Evolutionary conservation across 1,139 yeast genomes (phyloP), one percentile per base, ranked within the genome.

Genomic region (Scheffersomyces lignicola): DNA sequence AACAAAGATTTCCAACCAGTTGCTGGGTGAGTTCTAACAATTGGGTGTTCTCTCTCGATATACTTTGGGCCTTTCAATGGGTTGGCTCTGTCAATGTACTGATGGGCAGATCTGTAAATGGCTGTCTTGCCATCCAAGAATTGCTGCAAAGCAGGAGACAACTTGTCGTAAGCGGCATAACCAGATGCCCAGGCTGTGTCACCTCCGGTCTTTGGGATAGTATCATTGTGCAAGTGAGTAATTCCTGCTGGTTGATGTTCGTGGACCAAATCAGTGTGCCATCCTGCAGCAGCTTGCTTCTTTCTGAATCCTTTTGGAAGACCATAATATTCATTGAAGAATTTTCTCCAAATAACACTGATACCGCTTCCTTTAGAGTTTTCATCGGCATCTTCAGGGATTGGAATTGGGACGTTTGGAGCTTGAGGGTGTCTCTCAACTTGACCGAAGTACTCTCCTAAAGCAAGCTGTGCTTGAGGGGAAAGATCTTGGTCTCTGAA

Each of bases 261-360:
- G 42, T 60, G 69, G 23, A 54, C 65, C 11, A 26, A 26, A 43
- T 62, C 69, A 16, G 69, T 58, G 43, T 65, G 69, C 66, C 68
- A 63, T 32, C 42, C 48, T 5, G 66, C 51, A 45, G 29, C 29
- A 26, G 29, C 29, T 62, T 65, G 6, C 70, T 69, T 23, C 55
- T 54, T 30, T 48, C 50, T 31, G 58, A 48, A 31, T 51, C 20
- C 12, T 51, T 43, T 60, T 65, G 54, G 57, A 66, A 13, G 59
- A 10, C 56, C 58, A 35, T 39, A 45, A 37, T 50, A 51, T 36
- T 50, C 55, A 32, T 56, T 55, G 33, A 41, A 43, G 42, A 57
- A 60, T 40, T 76, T 78, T 39, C 68, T 73, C 83, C 83, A 77
- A 43, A 78, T 69, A 6, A 72, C 72, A 17, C 77, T 57, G 22